Evolutionary conservation across 2,329 filamentous ascomycete genomes (phyloP).

Genomic region (Ophiosphaerella narmari): DNA sequence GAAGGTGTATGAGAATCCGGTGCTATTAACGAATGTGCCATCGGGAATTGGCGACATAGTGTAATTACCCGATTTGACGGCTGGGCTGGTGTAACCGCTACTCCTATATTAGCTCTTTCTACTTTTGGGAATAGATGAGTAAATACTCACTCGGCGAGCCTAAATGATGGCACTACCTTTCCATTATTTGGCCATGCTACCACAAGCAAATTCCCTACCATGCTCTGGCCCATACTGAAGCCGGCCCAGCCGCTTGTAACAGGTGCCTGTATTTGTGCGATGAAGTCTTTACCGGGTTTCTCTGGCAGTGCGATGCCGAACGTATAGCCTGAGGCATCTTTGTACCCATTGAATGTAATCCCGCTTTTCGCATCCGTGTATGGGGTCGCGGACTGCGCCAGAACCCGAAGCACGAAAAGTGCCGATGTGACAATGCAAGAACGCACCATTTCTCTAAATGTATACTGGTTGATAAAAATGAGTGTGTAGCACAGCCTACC

Average conservation of each 20-base stretch:
- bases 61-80: slow-evolving; percentile 50
- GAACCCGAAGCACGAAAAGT: slow-evolving; percentile 28
- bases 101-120: neutral
- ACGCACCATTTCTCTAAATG: slow-evolving; percentile 28
- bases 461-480: slow-evolving; percentile 13
- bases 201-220: slow-evolving; percentile 57
- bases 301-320: slow-evolving; percentile 60
- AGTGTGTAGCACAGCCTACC: slow-evolving; percentile 32
- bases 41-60: slow-evolving; percentile 54
- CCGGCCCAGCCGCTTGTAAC: slow-evolving; percentile 58
- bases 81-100: slow-evolving; percentile 56
- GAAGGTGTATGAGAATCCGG: slow-evolving; percentile 61
- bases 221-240: slow-evolving; percentile 54
- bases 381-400: slow-evolving; percentile 29
- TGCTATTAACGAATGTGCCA: slow-evolving; percentile 59
- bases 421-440: slow-evolving; percentile 34
- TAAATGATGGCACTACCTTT: slow-evolving; percentile 53
- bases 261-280: slow-evolving; percentile 55
- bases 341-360: slow-evolving; percentile 39
- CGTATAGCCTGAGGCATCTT: slow-evolving; percentile 48
- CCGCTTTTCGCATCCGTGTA: slow-evolving; percentile 40
- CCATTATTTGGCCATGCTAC: slow-evolving; percentile 59
- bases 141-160: slow-evolving; percentile 42
- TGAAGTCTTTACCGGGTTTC: slow-evolving; percentile 56
- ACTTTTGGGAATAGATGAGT: neutral